Evolutionary conservation across 179 eudicot species (phyloP), one percentile per base, ranked within the genome.

Genomic region (Drosera spatulata): DNA sequence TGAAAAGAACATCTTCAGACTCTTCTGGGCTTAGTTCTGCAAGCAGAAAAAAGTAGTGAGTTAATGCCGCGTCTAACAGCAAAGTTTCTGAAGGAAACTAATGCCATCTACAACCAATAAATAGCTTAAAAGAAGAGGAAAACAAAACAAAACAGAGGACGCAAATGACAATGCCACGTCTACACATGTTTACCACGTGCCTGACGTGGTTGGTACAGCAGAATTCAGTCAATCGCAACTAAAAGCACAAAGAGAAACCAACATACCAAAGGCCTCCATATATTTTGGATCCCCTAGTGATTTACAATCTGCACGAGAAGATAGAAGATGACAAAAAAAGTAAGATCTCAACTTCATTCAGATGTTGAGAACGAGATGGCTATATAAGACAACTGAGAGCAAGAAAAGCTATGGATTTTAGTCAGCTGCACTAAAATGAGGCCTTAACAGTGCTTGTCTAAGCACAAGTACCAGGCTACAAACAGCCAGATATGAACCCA

Each of bases 1-100:
- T 88, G 70, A 88, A 88, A 58, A 88, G 94, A 68, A 88, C 94
- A 73, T 88, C 94, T 69, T 85, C 90, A 5, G 94, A 85, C 53
- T 88, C 96, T 73, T 85, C 90, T 50, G 84, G 76, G 67, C 81
- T 83, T 63, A 88, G 63, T 54, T 88, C 96, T 88, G 90, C 76
- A 52, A 61, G 50, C 50, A 61, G 22, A 38, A 41, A 51, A 41
- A n/a, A 39, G 8, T 58, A 39, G 41, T 10, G 7, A 46, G 13
- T 11, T 11, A 8, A 50, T 10, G 13, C 53, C 11, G 11, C 10
- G 13, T 50, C 11, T 4, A 50, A 50, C 53, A 50, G 53, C 10
- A 50, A 50, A 4, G 12, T 4, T 11, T 7, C 53, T 50, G n/a
- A 50, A 8, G 11, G 12, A 8, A 5, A 50, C 11, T 50, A 50